Percentiles rank a stretch among this genome's conserved stretches.
Evolutionary conservation across 2,329 filamentous ascomycete genomes (phyloP).

Genomic region (Nigrospora sphaerica): DNA sequence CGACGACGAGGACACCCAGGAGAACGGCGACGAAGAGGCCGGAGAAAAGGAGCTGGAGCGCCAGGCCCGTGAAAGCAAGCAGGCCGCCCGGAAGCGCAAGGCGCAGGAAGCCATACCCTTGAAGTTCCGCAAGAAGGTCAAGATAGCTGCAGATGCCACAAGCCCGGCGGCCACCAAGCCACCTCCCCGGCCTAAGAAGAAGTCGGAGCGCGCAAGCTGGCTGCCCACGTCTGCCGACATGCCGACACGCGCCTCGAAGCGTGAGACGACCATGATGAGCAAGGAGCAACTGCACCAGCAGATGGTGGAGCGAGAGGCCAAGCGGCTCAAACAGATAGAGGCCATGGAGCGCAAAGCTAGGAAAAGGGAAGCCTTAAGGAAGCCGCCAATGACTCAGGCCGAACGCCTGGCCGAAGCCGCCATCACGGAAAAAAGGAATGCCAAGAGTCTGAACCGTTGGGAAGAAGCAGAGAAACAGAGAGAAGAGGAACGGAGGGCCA

Average conservation of each 20-base stretch:
- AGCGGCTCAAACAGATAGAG: constrained; percentile 63
- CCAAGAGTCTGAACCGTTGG: constrained; percentile 87
- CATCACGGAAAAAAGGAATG: constrained; percentile 75
- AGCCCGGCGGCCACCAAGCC: constrained; percentile 28
- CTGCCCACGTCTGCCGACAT: constrained; percentile 46
- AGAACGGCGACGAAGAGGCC: constrained; percentile 64
- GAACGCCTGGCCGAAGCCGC: constrained; percentile 79
- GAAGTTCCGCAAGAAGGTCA: constrained; percentile 68
- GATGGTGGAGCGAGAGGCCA: constrained; percentile 65
- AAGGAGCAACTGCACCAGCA: constrained; percentile 61
- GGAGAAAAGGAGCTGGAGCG: constrained; percentile 84
- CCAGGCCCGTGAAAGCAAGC: constrained; percentile 61
- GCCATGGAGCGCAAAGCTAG: constrained; percentile 63
- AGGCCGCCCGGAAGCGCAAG: constrained; percentile 71
- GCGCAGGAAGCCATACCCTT: constrained; percentile 67
- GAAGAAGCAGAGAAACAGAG: constrained; percentile 87
- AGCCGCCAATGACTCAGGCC: constrained; percentile 78
- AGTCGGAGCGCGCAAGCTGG: constrained; percentile 53
- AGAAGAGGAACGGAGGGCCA: constrained; percentile 74
- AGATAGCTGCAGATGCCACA: constrained; percentile 43
- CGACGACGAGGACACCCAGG: constrained; percentile 72
- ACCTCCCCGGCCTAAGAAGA: constrained; percentile 48
- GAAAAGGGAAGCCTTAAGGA: constrained; percentile 65
- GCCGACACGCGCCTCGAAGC: constrained; percentile 51
- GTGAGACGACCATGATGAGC: constrained; percentile 50